Evolutionary conservation across 495 filamentous ascomycete genomes (phyloP).

Genomic region (Aspergillus ellipticus): DNA sequence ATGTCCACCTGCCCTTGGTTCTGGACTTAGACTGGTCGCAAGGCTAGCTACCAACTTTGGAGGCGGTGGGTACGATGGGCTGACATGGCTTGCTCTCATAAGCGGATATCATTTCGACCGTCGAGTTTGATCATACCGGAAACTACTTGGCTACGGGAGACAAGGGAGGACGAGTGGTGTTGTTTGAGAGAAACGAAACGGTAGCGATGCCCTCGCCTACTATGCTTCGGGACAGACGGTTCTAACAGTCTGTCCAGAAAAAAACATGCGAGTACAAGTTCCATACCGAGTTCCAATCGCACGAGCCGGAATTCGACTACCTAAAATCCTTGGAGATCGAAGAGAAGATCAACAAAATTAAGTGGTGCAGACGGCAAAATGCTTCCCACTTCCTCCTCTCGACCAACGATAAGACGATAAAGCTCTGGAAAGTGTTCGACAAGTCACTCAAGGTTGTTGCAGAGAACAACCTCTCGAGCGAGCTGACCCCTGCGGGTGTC

Average conservation of each 20-base stretch:
- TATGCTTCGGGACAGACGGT: conserved; percentile 4
- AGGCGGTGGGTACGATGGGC: neutral
- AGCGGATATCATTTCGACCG: conserved; percentile 99
- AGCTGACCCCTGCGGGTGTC: conserved; percentile 77
- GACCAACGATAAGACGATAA: conserved; percentile 99
- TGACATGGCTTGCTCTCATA: conserved; percentile 15
- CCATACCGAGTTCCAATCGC: conserved; percentile 98
- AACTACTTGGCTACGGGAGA: conserved; percentile 98
- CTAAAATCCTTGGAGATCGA: conserved; percentile 98
- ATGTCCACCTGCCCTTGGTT: conserved; percentile 19
- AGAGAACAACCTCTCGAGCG: conserved; percentile 96
- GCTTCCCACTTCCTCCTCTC: conserved; percentile 97
- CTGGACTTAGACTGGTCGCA: neutral
- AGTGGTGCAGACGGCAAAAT: conserved; percentile 98
- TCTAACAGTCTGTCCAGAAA: conserved; percentile 62
- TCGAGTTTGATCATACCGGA: conserved; percentile 98
- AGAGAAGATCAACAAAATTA: conserved; percentile 99
- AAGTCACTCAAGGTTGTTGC: conserved; percentile 98
- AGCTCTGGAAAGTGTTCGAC: conserved; percentile 99
- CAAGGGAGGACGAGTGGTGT: conserved; percentile 92
- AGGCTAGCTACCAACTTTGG: neutral
- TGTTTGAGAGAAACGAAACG: conserved; percentile 97
- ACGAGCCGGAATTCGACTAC: conserved; percentile 99
- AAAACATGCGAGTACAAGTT: conserved; percentile 99
- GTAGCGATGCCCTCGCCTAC: conserved; percentile 40